Conservation (phyloP, 805 yeast genomes). For the Scheffersomyces spartinae region DNA sequence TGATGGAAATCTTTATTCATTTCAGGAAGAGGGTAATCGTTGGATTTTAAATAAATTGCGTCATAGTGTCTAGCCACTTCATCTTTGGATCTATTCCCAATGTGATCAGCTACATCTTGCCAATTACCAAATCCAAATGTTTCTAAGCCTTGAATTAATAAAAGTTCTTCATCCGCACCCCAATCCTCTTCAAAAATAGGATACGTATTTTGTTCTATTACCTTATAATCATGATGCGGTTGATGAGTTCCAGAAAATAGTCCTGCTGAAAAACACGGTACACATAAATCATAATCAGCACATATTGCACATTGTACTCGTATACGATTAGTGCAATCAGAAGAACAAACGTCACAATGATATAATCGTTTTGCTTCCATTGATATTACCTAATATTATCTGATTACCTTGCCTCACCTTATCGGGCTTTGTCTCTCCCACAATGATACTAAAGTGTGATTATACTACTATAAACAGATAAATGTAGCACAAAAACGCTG, state of each 20-base stretch:
- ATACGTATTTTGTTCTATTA: constrained; percentile 88
- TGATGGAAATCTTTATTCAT: constrained; percentile 55
- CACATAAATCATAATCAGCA: constrained; percentile 92
- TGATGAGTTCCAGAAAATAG: constrained; percentile 71
- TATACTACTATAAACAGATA: no score
- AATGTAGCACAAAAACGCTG: no score
- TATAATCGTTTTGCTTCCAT: no score
- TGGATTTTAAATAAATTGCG: constrained; percentile 55
- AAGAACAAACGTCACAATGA: constrained; percentile 94
- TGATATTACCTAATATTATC: no score
- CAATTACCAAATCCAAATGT: constrained; percentile 89
- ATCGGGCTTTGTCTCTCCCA: no score
- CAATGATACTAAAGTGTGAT: no score
- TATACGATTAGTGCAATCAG: constrained; percentile 89
- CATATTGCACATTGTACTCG: constrained; percentile 89
- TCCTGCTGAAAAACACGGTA: constrained; percentile 91
- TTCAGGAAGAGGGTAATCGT: constrained; percentile 81
- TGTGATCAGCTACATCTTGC: constrained; percentile 96
- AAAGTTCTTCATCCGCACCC: constrained; percentile 97
- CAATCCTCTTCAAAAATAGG: constrained; percentile 85
- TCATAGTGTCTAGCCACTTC: constrained; percentile 83
- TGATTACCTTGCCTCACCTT: no score
- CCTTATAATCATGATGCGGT: constrained; percentile 88
- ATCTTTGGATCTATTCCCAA: constrained; percentile 84
- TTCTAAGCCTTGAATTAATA: constrained; percentile 85